Evolutionary conservation across 2,329 filamentous ascomycete genomes (phyloP).

Genomic region (Aspergillus brasiliensis): DNA sequence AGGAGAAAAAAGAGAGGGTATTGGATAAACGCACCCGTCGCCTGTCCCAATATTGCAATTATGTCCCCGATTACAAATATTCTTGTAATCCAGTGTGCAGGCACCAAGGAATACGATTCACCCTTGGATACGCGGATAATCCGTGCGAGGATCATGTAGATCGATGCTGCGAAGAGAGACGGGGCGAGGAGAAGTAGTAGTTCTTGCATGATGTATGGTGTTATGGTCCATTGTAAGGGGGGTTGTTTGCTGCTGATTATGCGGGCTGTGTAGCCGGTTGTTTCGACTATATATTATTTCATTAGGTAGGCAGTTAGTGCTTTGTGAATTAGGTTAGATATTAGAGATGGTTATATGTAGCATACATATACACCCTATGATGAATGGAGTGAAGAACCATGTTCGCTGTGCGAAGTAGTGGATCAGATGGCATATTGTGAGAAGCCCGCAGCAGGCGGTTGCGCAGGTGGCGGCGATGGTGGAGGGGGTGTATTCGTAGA

Average conservation of each 20-base stretch:
- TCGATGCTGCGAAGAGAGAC: neutral
- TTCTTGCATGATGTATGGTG: neutral
- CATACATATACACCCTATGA: neutral
- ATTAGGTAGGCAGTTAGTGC: no score
- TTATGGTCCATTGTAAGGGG: neutral
- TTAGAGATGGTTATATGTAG: neutral
- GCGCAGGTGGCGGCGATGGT: neutral
- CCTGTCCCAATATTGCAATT: neutral
- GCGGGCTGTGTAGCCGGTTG: neutral
- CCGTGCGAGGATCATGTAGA: neutral
- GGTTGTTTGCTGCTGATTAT: neutral
- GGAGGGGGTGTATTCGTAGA: neutral
- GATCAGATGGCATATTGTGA: neutral
- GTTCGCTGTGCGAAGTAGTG: conserved; percentile 1
- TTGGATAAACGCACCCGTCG: neutral
- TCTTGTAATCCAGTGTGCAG: neutral
- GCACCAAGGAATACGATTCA: neutral
- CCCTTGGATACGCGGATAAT: neutral
- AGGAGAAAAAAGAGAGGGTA: no score
- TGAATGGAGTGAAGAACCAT: conserved; percentile 4
- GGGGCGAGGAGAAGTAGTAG: neutral
- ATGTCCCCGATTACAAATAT: neutral
- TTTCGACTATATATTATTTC: neutral
- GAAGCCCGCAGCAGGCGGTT: neutral
- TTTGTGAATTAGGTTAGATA: neutral